Conservation (phyloP, 2,329 filamentous ascomycete genomes). For the Amesomyces nigricolor region DNA sequence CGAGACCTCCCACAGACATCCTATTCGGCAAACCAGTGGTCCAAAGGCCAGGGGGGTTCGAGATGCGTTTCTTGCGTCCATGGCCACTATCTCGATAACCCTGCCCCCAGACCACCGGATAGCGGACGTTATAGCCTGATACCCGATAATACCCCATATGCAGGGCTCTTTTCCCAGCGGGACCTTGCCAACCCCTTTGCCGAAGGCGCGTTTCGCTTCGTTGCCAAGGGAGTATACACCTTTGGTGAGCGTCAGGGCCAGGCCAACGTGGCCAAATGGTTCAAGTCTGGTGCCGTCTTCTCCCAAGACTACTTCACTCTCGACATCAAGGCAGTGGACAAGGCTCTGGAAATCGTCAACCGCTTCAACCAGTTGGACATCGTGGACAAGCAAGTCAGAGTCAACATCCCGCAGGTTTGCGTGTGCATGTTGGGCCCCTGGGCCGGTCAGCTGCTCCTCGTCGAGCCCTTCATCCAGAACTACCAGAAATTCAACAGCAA, state of each 20-base stretch:
- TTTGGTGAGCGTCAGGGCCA: constrained; percentile 30
- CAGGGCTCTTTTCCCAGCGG: too few species aligned
- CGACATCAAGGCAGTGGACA: constrained; percentile 35
- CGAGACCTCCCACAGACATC: constrained; percentile 27
- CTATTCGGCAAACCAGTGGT: constrained; percentile 27
- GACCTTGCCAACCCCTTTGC: constrained; percentile 24
- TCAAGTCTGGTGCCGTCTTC: constrained; percentile 35
- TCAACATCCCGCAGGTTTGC: constrained; percentile 36
- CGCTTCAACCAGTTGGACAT: constrained; percentile 32
- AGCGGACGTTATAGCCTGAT: constrained; percentile 28
- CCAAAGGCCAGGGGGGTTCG: constrained; percentile 23
- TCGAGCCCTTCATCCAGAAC: constrained; percentile 38
- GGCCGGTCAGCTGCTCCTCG: constrained; percentile 27
- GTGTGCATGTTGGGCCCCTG: constrained; percentile 15
- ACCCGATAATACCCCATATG: neutral
- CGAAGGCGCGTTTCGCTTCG: constrained; percentile 27
- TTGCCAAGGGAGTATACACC: constrained; percentile 30
- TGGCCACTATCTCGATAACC: constrained; percentile 17
- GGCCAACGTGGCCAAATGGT: constrained; percentile 35
- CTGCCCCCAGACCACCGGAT: constrained; percentile 8
- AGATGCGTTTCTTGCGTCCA: constrained; percentile 25
- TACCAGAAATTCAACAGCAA: constrained; percentile 43
- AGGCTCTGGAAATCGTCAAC: constrained; percentile 34
- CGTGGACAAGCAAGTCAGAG: constrained; percentile 30
- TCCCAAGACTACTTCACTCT: constrained; percentile 32